Evolutionary conservation across 2,329 filamentous ascomycete genomes (phyloP).

Genomic region (Sarocladium oryzae): DNA sequence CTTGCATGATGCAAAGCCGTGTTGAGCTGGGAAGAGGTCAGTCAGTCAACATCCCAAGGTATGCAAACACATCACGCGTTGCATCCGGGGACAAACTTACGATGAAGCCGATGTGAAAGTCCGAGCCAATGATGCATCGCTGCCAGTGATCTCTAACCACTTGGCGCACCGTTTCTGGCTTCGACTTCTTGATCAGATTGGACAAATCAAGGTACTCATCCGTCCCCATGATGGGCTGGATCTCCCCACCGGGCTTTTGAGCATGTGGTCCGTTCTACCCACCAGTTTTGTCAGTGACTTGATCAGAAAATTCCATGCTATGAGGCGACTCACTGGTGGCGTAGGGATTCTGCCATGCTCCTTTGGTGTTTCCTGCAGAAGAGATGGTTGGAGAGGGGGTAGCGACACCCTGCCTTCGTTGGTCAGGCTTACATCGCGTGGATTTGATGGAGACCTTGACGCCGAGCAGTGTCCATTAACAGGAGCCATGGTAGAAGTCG

Average conservation of each 20-base stretch:
- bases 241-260: not conserved
- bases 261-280: not conserved
- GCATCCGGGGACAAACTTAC: no score
- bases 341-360: not conserved
- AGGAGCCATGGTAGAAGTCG: not conserved
- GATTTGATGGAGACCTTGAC: not conserved
- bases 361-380: not conserved
- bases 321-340: not conserved
- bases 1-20: conserved; percentile 39
- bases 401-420: not conserved
- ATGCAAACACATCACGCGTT: no score
- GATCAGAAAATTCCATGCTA: not conserved
- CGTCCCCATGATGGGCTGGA: not conserved
- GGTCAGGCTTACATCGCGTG: not conserved
- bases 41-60: not conserved
- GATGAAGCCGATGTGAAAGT: conserved; percentile 46
- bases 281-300: not conserved
- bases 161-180: conserved; percentile 40
- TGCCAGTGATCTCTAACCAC: conserved; percentile 45
- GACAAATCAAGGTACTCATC: conserved; percentile 18
- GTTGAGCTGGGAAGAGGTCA: conserved; percentile 33
- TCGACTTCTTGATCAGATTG: conserved; percentile 29
- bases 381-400: not conserved
- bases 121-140: conserved; percentile 41
- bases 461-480: not conserved